A percentile compares a stretch with the other conserved stretches of the same genome.
phyloP scores from a whole-genome alignment of 2,329 filamentous ascomycete genomes.

The Penicillium sp. region DNA sequence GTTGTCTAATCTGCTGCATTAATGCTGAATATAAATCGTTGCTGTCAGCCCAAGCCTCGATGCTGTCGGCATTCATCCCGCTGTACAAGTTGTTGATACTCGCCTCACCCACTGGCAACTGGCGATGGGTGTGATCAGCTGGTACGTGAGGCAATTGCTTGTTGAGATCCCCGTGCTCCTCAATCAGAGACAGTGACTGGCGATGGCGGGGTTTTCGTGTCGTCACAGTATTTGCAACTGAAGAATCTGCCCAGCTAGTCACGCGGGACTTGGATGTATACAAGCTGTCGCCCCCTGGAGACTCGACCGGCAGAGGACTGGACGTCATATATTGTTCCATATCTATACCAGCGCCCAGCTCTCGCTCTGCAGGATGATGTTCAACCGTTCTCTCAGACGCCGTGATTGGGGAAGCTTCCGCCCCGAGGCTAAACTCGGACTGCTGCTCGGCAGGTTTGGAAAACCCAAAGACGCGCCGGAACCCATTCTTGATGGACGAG shows the following conservation, averaged over 20 bases:
- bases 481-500: conserved; percentile 43
- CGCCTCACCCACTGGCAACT: conserved; percentile 18
- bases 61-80: conserved; percentile 17
- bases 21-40: conserved; percentile 48
- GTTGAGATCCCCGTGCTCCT: conserved; percentile 42
- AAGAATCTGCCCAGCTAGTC: conserved; percentile 54
- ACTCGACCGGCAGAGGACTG: conserved; percentile 25
- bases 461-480: conserved; percentile 45
- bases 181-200: conserved; percentile 47
- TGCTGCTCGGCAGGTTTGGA: conserved; percentile 24
- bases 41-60: conserved; percentile 35
- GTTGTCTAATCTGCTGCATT: conserved; percentile 43
- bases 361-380: background rate
- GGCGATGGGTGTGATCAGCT: background rate
- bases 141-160: conserved; percentile 10
- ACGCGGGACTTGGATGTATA: conserved; percentile 46
- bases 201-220: conserved; percentile 35
- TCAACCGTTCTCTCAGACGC: background rate
- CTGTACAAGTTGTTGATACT: background rate
- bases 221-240: conserved; percentile 44
- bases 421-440: background rate
- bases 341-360: background rate
- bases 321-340: background rate
- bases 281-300: conserved; percentile 37
- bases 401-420: background rate